A percentile compares a stretch with the other conserved stretches of the same genome.
These are phyloP conservation scores for Russula dissimulans DNA, from an alignment of 768 basidiomycete species.

Conservation along the genomic window DNA sequence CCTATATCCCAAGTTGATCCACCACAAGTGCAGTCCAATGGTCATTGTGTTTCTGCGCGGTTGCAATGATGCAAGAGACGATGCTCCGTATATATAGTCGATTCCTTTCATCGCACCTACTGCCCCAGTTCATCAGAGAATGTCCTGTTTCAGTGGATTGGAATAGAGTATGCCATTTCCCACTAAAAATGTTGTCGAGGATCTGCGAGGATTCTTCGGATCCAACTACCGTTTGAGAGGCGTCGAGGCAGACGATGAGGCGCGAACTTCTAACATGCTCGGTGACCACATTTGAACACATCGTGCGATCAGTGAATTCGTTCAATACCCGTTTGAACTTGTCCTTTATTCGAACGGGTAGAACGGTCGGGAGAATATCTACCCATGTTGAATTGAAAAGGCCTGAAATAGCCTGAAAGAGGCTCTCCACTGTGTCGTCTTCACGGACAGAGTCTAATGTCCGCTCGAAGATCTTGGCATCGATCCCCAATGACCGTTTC, in stretches of 20 bases:
- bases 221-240: neutral
- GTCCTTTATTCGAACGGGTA: neutral
- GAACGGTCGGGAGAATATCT: rapidly evolving
- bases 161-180: neutral
- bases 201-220: no score
- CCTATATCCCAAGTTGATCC: no score
- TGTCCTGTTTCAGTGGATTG: neutral
- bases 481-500: neutral
- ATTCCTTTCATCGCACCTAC: no score
- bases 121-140: neutral
- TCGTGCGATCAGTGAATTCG: neutral
- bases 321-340: neutral
- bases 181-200: no score
- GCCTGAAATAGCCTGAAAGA: neutral
- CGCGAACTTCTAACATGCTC: neutral
- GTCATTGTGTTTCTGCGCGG: neutral
- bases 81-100: neutral
- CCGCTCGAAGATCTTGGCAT: neutral
- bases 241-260: neutral
- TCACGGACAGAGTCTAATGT: neutral
- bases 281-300: neutral
- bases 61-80: neutral
- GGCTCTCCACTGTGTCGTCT: neutral
- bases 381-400: neutral
- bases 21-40: neutral